Evolutionary conservation across 2,329 filamentous ascomycete genomes (phyloP).

Genomic region (Thielaviopsis euricoi): DNA sequence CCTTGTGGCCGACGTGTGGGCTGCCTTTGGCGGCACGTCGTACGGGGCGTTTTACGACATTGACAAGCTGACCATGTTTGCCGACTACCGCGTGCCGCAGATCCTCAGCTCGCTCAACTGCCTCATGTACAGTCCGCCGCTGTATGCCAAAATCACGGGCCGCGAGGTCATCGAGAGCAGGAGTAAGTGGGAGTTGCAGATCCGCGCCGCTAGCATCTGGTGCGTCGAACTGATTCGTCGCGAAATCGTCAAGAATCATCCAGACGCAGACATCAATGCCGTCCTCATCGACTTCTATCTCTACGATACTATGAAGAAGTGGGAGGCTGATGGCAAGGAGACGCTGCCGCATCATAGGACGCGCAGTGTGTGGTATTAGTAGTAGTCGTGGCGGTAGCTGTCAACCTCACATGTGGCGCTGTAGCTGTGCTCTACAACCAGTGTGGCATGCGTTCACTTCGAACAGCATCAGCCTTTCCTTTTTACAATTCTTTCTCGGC

Average conservation of each 20-base stretch:
- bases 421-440: no score
- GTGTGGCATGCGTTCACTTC: no score
- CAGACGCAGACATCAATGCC: slow-evolving; percentile 60
- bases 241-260: slow-evolving; percentile 61
- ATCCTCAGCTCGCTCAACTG: slow-evolving; percentile 74
- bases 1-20: slow-evolving; percentile 90
- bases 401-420: no score
- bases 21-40: slow-evolving; percentile 68
- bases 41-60: slow-evolving; percentile 81
- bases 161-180: slow-evolving; percentile 53
- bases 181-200: slow-evolving; percentile 65
- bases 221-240: slow-evolving; percentile 75
- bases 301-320: slow-evolving; percentile 83
- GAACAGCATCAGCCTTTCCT: no score
- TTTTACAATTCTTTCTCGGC: no score
- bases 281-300: slow-evolving; percentile 95
- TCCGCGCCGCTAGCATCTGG: slow-evolving; percentile 89
- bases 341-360: slow-evolving; percentile 73
- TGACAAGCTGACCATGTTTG: slow-evolving; percentile 94
- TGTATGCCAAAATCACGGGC: slow-evolving; percentile 53
- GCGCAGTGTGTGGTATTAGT: slow-evolving; percentile 87
- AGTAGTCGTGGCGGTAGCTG: no score
- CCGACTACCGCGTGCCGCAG: slow-evolving; percentile 92
- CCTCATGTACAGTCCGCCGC: slow-evolving; percentile 64
- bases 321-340: slow-evolving; percentile 47